phyloP scores from a whole-genome alignment of 352 stramenopile genomes.

The Globisporangium emineosum region DNA sequence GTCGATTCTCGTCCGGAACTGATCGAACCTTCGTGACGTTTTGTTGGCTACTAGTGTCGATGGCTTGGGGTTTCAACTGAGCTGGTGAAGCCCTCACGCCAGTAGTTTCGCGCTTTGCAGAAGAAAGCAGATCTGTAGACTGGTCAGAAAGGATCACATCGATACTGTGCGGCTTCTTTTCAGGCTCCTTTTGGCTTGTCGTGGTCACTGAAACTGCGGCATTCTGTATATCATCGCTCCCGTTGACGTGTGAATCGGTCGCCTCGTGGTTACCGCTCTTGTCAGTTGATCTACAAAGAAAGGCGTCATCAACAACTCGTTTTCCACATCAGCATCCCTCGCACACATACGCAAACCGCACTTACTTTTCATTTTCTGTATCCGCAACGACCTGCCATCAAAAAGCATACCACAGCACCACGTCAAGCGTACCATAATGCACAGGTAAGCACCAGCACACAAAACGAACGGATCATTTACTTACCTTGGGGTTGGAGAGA shows the following conservation, averaged over 20 bases:
- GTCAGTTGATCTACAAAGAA: not conserved
- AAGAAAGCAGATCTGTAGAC: not conserved
- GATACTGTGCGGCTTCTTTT: not conserved
- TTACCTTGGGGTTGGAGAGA: not conserved
- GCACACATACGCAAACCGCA: not conserved
- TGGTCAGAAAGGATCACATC: not conserved
- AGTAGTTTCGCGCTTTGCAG: not conserved
- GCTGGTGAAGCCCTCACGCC: not conserved
- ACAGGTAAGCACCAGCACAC: not conserved
- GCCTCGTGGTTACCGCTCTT: not conserved
- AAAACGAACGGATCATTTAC: not conserved
- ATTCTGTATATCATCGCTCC: not conserved
- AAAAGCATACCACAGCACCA: not conserved
- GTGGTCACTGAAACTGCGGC: not conserved
- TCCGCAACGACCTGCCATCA: not conserved
- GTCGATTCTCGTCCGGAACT: conserved; percentile 30
- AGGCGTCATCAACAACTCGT: not conserved
- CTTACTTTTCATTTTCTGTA: not conserved
- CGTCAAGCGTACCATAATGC: not conserved
- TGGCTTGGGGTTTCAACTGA: not conserved
- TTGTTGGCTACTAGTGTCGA: not conserved
- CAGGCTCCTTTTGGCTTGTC: not conserved
- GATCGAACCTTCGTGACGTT: conserved; percentile 6
- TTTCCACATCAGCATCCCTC: not conserved
- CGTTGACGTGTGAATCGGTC: not conserved